phyloP scores from a whole-genome alignment of 2,329 filamentous ascomycete species.

The Neoascochyta sp. region DNA sequence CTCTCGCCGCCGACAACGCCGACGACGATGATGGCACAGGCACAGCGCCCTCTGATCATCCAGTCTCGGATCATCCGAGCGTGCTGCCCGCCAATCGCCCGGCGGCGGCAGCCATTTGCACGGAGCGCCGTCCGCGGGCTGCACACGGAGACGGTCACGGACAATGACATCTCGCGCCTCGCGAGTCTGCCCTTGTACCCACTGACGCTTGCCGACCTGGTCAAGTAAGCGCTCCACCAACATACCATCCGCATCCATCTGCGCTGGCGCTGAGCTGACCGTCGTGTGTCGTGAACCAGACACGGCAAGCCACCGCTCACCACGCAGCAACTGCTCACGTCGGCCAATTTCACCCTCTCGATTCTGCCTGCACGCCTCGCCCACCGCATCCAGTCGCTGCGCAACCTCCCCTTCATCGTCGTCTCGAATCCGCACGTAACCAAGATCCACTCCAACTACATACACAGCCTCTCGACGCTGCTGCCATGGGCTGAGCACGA shows the following conservation, averaged over 20 bases:
- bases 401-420: conserved; percentile 94
- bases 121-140: conserved; percentile 16
- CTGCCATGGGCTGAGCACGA: conserved; percentile 74
- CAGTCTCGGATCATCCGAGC: conserved; percentile 37
- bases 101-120: conserved; percentile 16
- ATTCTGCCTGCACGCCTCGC: conserved; percentile 89
- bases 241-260: no score
- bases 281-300: conserved; percentile 39
- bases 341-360: conserved; percentile 91
- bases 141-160: conserved; percentile 49
- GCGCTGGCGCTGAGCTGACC: conserved; percentile 6
- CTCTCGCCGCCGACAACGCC: no score
- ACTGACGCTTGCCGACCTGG: conserved; percentile 80
- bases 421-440: conserved; percentile 96
- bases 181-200: conserved; percentile 75
- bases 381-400: conserved; percentile 86
- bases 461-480: conserved; percentile 86
- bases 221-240: conserved; percentile 59
- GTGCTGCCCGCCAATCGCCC: conserved; percentile 26
- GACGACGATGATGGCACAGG: conserved; percentile 34
- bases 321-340: conserved; percentile 73
- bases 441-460: conserved; percentile 92
- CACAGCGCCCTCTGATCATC: conserved; percentile 35
- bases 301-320: conserved; percentile 82
- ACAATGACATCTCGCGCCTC: conserved; percentile 74